Percentiles rank a stretch among this genome's conserved stretches.
Conservation (phyloP, 2,329 filamentous ascomycete species). For the Emydomyces testavorans region DNA sequence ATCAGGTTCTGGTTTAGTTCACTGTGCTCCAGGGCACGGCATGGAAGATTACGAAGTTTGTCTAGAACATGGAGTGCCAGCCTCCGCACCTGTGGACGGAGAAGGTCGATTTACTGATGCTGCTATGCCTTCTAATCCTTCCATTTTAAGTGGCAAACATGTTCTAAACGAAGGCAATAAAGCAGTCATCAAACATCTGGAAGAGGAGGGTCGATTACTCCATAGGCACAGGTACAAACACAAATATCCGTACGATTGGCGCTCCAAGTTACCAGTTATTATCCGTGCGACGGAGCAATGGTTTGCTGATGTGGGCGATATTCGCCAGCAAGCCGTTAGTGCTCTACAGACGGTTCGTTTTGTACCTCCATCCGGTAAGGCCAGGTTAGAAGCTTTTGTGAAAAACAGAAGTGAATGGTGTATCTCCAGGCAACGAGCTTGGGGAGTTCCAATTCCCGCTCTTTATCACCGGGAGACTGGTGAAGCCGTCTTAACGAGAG, state of each 20-base stretch:
- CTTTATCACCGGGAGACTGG: slow-evolving; percentile 60
- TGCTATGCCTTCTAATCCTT: slow-evolving; percentile 60
- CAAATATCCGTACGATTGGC: slow-evolving; percentile 97
- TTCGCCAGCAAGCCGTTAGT: slow-evolving; percentile 61
- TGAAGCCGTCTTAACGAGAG: slow-evolving; percentile 64
- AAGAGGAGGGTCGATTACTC: slow-evolving; percentile 50
- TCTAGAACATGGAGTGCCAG: slow-evolving; percentile 55
- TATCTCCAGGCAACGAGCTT: slow-evolving; percentile 87
- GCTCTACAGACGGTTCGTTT: slow-evolving; percentile 65
- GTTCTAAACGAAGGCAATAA: slow-evolving; percentile 60
- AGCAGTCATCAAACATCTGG: slow-evolving; percentile 58
- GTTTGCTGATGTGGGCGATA: slow-evolving; percentile 83
- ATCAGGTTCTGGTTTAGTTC: slow-evolving; percentile 91
- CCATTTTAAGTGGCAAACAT: slow-evolving; percentile 55
- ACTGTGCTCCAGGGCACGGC: slow-evolving; percentile 86
- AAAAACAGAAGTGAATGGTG: slow-evolving; percentile 90
- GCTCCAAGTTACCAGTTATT: slow-evolving; percentile 85
- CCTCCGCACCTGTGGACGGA: slow-evolving; percentile 73
- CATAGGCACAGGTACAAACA: slow-evolving; percentile 62
- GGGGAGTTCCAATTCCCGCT: slow-evolving; percentile 93
- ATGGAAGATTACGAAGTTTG: slow-evolving; percentile 93
- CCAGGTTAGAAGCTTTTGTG: slow-evolving; percentile 72
- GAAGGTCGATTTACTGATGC: slow-evolving; percentile 68
- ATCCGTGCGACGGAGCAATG: slow-evolving; percentile 89
- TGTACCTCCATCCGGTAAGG: slow-evolving; percentile 61